Evolutionary conservation across 2,329 filamentous ascomycete species (phyloP), one percentile per base, ranked within the genome.

Genomic region (Colletotrichum chrysophilum): DNA sequence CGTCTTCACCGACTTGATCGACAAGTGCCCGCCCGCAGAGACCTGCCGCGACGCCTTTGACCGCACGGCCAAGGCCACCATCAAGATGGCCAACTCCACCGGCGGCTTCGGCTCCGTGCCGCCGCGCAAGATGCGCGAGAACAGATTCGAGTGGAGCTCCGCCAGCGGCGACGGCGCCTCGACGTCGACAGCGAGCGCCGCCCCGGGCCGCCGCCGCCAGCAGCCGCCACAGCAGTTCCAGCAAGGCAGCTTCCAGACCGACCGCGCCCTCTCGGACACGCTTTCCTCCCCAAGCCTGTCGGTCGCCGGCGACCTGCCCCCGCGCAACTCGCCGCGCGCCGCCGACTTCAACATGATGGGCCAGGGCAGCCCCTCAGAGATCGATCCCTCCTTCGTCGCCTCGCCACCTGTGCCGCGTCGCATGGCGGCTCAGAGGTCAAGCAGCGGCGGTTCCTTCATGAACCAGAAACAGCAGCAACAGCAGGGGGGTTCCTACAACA

Each of bases 31-130:
- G 0, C 96, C 96, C 0, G 96, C 96, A 36, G 96, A 98, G 87
- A 95, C 96, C 13, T 98, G 96, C 83, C 93, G 96, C 16, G 96
- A 98, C 83, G 96, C 97, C 1, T 98, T 98, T 82, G 95, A 98
- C 80, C 92, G 96, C 52, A 98, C 98, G 87, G 96, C 95, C 80
- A 98, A 97, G 86, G 96, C 96, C 12, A 98, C 96, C 0, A 94
- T 98, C 66, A 95, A 96, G 82, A 98, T 98, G 96, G 96, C 95
- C 79, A 93, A 96, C 83, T 95, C 94, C 3, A 96, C 94, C 1
- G 96, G 94, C 21, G 95, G 95, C 0, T 97, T 97, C 78, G 95
- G 94, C 13, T 70, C 75, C 26, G 75, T 75, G 14, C 71, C 71
- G 0, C 71, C 55, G 21, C 71, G 77, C n/a, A 75, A 75, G 56